phyloP scores from a whole-genome alignment of 306 rosid species.

The Cotoneaster glaucophyllus region DNA sequence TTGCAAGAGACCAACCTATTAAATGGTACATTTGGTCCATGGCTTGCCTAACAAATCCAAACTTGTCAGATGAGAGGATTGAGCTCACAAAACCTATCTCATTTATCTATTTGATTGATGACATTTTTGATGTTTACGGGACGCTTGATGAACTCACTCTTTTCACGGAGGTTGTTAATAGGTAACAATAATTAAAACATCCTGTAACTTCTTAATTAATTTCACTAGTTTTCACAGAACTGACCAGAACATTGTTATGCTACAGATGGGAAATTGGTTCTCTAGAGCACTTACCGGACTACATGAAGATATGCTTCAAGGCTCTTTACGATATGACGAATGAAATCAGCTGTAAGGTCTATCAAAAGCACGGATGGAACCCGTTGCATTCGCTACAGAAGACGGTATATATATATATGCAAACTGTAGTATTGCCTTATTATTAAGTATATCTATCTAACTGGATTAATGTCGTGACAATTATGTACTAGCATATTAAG shows the following conservation, averaged over 20 bases:
- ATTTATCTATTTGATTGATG: conserved; percentile 58
- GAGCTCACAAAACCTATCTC: conserved; percentile 66
- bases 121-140: conserved; percentile 60
- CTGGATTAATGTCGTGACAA: no score
- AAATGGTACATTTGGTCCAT: conserved; percentile 67
- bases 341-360: conserved; percentile 41
- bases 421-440: neutral
- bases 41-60: conserved; percentile 45
- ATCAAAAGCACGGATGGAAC: conserved; percentile 44
- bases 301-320: conserved; percentile 49
- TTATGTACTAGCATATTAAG: neutral
- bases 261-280: conserved; percentile 53
- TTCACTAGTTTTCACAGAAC: neutral
- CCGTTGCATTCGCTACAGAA: conserved; percentile 25
- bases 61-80: conserved; percentile 47
- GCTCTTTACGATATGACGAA: conserved; percentile 40
- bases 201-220: neutral
- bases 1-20: conserved; percentile 57
- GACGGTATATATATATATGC: conserved; percentile 17
- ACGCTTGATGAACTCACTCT: conserved; percentile 45
- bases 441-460: neutral
- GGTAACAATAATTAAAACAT: conserved; percentile 21
- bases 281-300: conserved; percentile 37
- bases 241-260: neutral
- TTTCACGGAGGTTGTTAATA: conserved; percentile 45